Percentiles rank a stretch among this genome's conserved stretches.
Conservation (phyloP, 352 stramenopile species). For the Phytophthora nicotianae region DNA sequence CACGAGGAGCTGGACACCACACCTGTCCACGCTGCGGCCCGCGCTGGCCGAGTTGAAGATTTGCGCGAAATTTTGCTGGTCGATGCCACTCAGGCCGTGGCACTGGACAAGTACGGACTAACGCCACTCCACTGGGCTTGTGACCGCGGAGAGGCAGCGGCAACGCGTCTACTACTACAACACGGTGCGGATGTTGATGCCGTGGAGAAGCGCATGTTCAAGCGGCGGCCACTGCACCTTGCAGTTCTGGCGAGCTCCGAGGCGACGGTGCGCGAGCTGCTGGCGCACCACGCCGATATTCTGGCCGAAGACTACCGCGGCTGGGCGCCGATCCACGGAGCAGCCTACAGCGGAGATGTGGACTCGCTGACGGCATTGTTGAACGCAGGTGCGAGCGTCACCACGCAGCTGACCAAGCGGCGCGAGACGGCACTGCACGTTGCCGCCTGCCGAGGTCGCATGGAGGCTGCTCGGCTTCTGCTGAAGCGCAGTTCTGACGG, state of each 20-base stretch:
- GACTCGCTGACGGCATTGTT: conserved; percentile 27
- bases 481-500: conserved; percentile 13
- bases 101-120: conserved; percentile 72
- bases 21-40: conserved; percentile 59
- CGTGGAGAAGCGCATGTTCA: conserved; percentile 73
- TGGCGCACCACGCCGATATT: conserved; percentile 46
- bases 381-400: conserved; percentile 23
- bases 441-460: conserved; percentile 33
- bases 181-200: conserved; percentile 49
- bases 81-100: conserved; percentile 33
- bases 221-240: conserved; percentile 70
- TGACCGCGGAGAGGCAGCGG: conserved; percentile 49
- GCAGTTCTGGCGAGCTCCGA: conserved; percentile 48
- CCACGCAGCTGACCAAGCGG: conserved; percentile 27
- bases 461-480: conserved; percentile 29
- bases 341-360: conserved; percentile 49
- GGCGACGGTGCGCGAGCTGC: conserved; percentile 43
- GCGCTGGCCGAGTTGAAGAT: conserved; percentile 47
- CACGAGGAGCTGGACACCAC: conserved; percentile 69
- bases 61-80: conserved; percentile 44
- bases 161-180: conserved; percentile 42
- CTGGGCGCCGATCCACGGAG: conserved; percentile 60
- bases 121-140: conserved; percentile 77
- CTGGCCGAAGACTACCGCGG: conserved; percentile 59
- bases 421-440: conserved; percentile 47